Evolutionary conservation across 2,329 filamentous ascomycete genomes (phyloP), one percentile per base, ranked within the genome.

Genomic region (Biscogniauxia marginata): DNA sequence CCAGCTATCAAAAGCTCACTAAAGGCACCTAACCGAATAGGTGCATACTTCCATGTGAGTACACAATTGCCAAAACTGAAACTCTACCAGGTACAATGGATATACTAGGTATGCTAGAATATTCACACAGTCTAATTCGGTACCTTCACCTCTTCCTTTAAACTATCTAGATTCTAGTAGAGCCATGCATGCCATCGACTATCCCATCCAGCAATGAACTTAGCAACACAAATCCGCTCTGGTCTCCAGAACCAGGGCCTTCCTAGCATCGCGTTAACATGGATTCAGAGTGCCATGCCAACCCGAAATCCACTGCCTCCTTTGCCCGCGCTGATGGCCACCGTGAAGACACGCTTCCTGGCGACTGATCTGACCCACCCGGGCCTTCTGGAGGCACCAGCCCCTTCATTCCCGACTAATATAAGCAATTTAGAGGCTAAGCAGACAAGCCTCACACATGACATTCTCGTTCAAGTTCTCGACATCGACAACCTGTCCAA

Each of bases 401-500:
- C 71, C 7, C 63, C 75, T 1, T 61, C 72, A 1, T 75, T 84
- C 3, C 90, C 92, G 0, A 54, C 73, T 0, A 79, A 83, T 60
- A 73, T 86, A n/a, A 73, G 77, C 49, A 77, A 84, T 61, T 77
- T 82, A 0, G 73, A 76, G 3, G 71, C 81, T 8, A 78, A 82
- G 60, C 84, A 90, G 56, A 73, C 76, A 3, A 75, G 73, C 0
- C 75, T 98, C 0, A 58, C 75, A 0, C 79, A 79, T 1, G 83
- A 90, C 25, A 79, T 93, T 0, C 79, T 88, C 3, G 87, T 95
- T 1, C 95, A 98, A 72, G 84, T 98, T 0, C 76, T 96, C 1
- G 92, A 96, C 65, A 79, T 98, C 7, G 88, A 96, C 68, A 93
- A 98, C 68, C 81, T 98, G 19, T 83, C 87, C 2, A 81, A 83